Base-by-base conservation (phyloP, 352 stramenopile genomes). In the Thraustotheca clavata region DNA sequence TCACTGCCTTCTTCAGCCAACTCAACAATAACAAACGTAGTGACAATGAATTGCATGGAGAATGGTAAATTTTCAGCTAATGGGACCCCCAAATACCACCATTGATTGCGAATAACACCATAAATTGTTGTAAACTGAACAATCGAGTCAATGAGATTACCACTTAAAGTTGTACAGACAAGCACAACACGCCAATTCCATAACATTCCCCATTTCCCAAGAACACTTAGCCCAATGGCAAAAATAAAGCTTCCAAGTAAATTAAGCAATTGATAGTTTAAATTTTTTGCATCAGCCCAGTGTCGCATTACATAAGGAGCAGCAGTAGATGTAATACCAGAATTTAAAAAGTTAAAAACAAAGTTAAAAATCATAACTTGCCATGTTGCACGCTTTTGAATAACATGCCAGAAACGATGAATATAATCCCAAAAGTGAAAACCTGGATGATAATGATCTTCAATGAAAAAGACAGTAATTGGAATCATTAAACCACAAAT, bases 301-400 rank as follows among this genome's bases (percentile, higher is more conserved):
- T 77, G 80, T 4, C 70, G 72, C 50, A 86, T 74, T 43, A 93
- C 81, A 3, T 71, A 73, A 4, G 74, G 33, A 7, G 59, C 69
- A 20, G 79, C 80, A 4, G 66, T 81, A 8, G 43, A 54, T 16
- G 29, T 55, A 38, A 72, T 55, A 75, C 84, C 27, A 70, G 62
- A 39, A 32, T 72, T 86, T 61, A 93, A 81, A 24, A 69, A 76
- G 4, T 71, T 72, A 4, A 87, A 46, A 14, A 54, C 7, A 24
- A 90, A 70, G 39, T 83, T 68, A 47, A 89, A 93, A 32, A 83
- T 66, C 24, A 93, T 49, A 16, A 91, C 67, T 41, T 89, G 83
- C 79, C 80, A 93, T 70, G 89, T 76, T 2, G 71, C 79, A 16
- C 79, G 82, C 33, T 76, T 79, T 63, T 91, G 84, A 2, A 79